A percentile compares a stretch with the other conserved stretches of the same genome.
These are phyloP conservation scores for barley (Hordeum vulgare) DNA, from an alignment of 176 grass and related monocot species.

Conservation along the genomic window DNA sequence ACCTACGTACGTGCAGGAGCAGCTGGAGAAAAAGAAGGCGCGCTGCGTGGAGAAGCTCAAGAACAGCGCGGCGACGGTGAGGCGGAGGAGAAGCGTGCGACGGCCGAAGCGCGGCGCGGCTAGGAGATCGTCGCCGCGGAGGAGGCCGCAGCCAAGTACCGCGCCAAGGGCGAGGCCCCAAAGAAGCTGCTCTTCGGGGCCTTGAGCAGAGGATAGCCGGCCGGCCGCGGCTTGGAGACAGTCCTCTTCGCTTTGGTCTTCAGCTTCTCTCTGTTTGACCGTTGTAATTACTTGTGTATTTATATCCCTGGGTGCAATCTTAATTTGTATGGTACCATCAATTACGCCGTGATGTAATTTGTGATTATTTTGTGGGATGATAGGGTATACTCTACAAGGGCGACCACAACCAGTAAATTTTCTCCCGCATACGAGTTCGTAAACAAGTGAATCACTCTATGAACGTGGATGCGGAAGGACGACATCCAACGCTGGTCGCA, in stretches of 20 bases:
- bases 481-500: too few species aligned
- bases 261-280: neutral
- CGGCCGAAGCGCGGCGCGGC: slow-evolving; percentile 33
- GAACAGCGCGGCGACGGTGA: slow-evolving; percentile 35
- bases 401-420: too few species aligned
- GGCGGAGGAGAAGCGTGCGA: slow-evolving; percentile 60
- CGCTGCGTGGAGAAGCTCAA: slow-evolving; percentile 49
- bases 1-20: slow-evolving; percentile 36
- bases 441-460: too few species aligned
- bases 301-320: neutral
- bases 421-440: too few species aligned
- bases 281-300: neutral
- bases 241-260: neutral
- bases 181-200: slow-evolving; percentile 37
- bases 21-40: slow-evolving; percentile 59
- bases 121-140: slow-evolving; percentile 43
- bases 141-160: slow-evolving; percentile 47
- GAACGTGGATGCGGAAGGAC: too few species aligned
- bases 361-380: neutral
- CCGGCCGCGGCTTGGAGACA: neutral
- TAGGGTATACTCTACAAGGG: neutral
- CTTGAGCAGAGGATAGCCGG: neutral
- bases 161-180: slow-evolving; percentile 37
- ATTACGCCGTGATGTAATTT: neutral
- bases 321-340: neutral